Base-by-base conservation (phyloP, 495 filamentous ascomycete species). In the Cercophora scortea region DNA sequence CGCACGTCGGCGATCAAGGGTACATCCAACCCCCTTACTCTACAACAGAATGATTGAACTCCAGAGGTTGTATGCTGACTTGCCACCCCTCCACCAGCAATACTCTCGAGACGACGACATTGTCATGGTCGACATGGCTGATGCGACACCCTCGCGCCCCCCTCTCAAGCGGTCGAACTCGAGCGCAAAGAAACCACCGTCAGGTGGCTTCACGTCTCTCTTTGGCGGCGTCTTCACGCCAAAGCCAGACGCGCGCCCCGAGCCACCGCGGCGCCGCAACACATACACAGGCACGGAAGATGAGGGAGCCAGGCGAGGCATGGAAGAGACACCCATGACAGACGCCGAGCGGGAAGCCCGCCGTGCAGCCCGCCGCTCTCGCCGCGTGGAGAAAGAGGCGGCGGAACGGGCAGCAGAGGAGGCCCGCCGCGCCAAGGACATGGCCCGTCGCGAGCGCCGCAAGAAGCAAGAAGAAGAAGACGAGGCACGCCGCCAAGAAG, bases 291-390 rank as follows among this genome's bases (percentile, higher is more conserved):
- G 63, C 2, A 70, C 71, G 1, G 72, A 74, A 16, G 71, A 73
- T 12, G 71, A 76, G 19, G 54, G 69, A 32, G 57, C 46, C 15
- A 56, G 59, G 9, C 55, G 50, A 1, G 47, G 38, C n/a, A n/a
- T n/a, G 10, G 54, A 54, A 4, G 64, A 67, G 32, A n/a, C 63
- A 0, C 56, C 61, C 5, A 70, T 71, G 46, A 66, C 68, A 0
- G 78, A 79, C 25, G 65, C 69, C 25, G 76, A 81, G 25, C 73
- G 75, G 15, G 78, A 81, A 54, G 77, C 75, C 9, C 74, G 76
- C 38, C 75, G 77, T 11, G 78, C 72, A 2, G 76, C 76, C 39
- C 70, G 77, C 25, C 74, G 71, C 42, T 70, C 72, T n/a, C 70
- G 66, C 35, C 68, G 66, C 34, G 68, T 67, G 5, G 75, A 77